Percentiles rank a stretch among this genome's conserved stretches.
These are phyloP conservation scores for Phylloboletellus chloephorus DNA, from an alignment of 1,284 basidiomycete genomes.

Conservation along the genomic window DNA sequence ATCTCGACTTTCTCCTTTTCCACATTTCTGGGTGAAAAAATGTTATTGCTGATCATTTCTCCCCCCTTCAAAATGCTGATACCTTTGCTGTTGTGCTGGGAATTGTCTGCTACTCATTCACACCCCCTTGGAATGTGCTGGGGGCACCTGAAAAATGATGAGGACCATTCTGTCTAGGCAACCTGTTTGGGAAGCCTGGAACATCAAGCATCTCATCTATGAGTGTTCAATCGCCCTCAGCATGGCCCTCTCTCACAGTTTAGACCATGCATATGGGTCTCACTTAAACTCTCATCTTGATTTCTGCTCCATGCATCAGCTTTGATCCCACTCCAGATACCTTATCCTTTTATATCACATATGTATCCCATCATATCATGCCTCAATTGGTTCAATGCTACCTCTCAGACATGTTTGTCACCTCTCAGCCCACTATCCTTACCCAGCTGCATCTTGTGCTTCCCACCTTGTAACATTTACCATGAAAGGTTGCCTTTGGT, in stretches of 20 bases:
- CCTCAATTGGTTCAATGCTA: neutral
- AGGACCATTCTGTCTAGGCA: slow-evolving; percentile 9
- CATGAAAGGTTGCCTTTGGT: neutral
- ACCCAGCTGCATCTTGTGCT: slow-evolving; percentile 37
- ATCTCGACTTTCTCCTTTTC: neutral
- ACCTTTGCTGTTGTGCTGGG: neutral
- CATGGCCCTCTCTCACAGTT: slow-evolving; percentile 31
- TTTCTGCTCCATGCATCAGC: neutral
- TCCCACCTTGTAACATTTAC: slow-evolving; percentile 25
- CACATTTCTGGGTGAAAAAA: neutral
- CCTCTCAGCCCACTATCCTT: neutral
- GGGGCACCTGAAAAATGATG: neutral
- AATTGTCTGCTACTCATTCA: neutral
- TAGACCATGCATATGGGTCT: slow-evolving; percentile 33
- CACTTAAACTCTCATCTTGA: neutral
- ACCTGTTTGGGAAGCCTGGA: slow-evolving; percentile 27
- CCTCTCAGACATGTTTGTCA: neutral
- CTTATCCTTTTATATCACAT: neutral
- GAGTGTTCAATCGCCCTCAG: slow-evolving; percentile 34
- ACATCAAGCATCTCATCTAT: slow-evolving; percentile 28
- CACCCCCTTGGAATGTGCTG: slow-evolving; percentile 5
- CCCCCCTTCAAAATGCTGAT: neutral
- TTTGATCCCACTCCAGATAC: neutral
- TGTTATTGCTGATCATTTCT: neutral
- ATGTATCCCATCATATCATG: neutral